Evolutionary conservation across 2,329 filamentous ascomycete genomes (phyloP).

Genomic region (Diplodia corticola): DNA sequence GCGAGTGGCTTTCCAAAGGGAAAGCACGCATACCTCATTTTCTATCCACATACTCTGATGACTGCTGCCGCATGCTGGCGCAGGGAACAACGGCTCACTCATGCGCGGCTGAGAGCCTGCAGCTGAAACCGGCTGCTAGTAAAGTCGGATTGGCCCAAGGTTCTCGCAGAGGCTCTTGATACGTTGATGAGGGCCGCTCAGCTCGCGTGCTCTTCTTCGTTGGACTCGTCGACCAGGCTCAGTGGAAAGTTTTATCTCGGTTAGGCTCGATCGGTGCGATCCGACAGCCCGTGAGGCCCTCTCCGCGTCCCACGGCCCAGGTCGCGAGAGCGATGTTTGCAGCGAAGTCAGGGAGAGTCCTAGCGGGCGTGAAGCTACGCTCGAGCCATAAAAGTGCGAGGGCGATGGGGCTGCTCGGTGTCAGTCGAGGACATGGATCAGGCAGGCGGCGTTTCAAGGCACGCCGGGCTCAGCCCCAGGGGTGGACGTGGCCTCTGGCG

Average conservation of each 20-base stretch:
- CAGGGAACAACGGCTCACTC: background rate
- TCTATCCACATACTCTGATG: background rate
- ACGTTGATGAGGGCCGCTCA: background rate
- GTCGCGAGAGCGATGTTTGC: background rate
- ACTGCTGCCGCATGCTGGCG: background rate
- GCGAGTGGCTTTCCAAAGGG: background rate
- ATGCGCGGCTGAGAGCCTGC: background rate
- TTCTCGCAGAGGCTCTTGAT: background rate
- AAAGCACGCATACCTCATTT: background rate
- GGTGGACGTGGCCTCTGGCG: background rate
- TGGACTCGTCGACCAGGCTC: background rate
- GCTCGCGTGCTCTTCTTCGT: background rate
- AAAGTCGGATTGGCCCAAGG: background rate
- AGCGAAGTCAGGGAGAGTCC: background rate
- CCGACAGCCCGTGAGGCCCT: background rate
- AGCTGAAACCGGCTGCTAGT: conserved; percentile 7
- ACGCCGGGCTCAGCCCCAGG: conserved; percentile 17
- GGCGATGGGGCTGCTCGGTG: background rate
- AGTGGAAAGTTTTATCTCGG: conserved; percentile 1
- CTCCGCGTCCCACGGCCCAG: conserved; percentile 1
- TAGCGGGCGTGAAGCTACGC: background rate
- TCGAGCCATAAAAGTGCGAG: background rate
- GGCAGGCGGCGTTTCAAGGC: conserved; percentile 13
- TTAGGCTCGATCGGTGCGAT: background rate
- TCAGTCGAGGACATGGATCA: no score